These are phyloP conservation scores for Tulasnella sp. DNA, from an alignment of 768 basidiomycete genomes.

Conservation along the genomic window DNA sequence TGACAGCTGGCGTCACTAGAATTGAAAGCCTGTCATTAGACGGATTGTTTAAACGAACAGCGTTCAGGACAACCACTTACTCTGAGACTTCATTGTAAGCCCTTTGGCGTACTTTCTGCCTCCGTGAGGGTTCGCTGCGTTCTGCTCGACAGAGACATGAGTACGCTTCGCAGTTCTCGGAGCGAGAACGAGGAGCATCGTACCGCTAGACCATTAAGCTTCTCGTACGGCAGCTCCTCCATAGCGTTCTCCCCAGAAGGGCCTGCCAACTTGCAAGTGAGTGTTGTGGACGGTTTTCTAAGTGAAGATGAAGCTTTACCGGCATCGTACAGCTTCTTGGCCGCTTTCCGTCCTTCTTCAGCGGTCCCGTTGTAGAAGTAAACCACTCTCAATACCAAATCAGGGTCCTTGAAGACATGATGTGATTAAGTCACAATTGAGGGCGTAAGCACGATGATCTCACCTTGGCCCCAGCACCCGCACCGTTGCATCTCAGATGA, in stretches of 20 bases:
- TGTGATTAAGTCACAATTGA: background rate
- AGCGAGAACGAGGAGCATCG: background rate
- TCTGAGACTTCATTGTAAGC: background rate
- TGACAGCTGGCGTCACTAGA: background rate
- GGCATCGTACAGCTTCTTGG: background rate
- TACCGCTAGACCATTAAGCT: conserved; percentile 7
- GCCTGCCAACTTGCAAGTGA: background rate
- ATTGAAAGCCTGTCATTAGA: background rate
- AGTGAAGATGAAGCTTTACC: background rate
- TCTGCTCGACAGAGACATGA: background rate
- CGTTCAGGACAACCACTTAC: background rate
- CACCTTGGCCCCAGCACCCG: background rate
- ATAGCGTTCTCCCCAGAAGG: background rate
- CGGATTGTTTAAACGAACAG: background rate
- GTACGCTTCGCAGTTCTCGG: background rate
- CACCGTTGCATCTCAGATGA: background rate
- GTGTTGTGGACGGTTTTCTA: background rate
- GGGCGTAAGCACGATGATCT: background rate
- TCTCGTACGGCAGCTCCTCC: background rate
- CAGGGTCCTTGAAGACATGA: background rate
- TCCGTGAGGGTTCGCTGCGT: background rate
- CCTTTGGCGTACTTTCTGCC: conserved; percentile 17
- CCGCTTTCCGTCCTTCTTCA: background rate
- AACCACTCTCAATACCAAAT: background rate
- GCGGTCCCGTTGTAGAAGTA: conserved; percentile 7